Base-by-base conservation (phyloP, 2,329 filamentous ascomycete genomes). In the Hypomyces rosellus region DNA sequence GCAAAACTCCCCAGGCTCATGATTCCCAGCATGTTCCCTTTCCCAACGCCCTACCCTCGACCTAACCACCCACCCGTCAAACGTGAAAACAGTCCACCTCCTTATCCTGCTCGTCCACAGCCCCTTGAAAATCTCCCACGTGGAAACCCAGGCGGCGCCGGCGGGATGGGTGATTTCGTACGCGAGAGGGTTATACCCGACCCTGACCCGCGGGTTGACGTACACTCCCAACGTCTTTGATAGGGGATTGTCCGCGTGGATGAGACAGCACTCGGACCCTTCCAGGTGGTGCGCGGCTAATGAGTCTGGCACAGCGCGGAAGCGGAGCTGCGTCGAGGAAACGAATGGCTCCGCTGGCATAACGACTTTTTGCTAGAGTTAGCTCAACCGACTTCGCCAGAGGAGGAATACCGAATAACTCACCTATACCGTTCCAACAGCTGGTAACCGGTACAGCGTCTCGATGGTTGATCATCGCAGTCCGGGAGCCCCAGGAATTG, bases 261-360 rank as follows among this genome's bases (percentile, higher is more conserved):
- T 82, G 47, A 91, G 77, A 65, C 88, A 91, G 70, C 86, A 90
- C 66, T 91, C 87, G 13, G 82, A 86, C n/a, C 76, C 87, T 65
- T 91, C 88, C 22, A 90, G 72, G 60, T 88, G 85, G 22, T 71
- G 60, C 7, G 65, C 60, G 2, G 80, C 81, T 1, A 92, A 76
- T 4, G 74, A 76, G 60, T 88, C 84, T 0, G 78, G 62, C 18
- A 86, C 73, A 4, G 75, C 84, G 9, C 85, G 80, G 65, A 88
- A 88, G n/a, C 69, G 72, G 0, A 88, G 63, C 42, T 60, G 57
- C 3, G 61, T 61, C 1, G 66, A 62, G 2, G 68, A 69, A 55
- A 80, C 74, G 60, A 84, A 84, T 0, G 81, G 78, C 8, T 70
- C 68, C 0, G 78, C 74, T 18, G 78, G 73, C 69, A 82, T 77